Base-by-base conservation (phyloP, 139 green algal genomes). In the Tetradesmus obliquus region DNA sequence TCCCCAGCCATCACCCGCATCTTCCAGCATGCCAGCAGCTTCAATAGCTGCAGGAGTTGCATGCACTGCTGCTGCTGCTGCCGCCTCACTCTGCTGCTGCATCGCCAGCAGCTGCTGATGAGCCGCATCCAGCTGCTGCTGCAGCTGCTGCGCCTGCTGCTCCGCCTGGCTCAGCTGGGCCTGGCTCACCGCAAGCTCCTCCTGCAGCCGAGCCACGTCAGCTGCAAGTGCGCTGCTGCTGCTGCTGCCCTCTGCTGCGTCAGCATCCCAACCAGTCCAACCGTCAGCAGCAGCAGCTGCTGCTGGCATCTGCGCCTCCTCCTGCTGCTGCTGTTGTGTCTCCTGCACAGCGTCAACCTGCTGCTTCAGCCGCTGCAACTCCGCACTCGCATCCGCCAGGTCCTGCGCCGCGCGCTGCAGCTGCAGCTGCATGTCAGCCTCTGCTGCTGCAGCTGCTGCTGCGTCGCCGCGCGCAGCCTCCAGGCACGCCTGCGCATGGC, bases 361-460 rank as follows among this genome's bases (percentile, higher is more conserved):
- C 80, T 85, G 80, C 51, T 8, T 57, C 12, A 85, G 80, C 45
- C 62, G 80, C 80, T 85, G 80, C 80, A 87, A 17, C 82, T 87
- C 82, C 3, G 7, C 54, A 7, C 51, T 9, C 6, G 76, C 86
- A 22, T 54, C 12, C 10, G 24, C 12, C 53, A 90, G 20, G 2
- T 84, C 69, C 22, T 5, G 20, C 69, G n/a, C 71, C 3, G 86
- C 86, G 19, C 74, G 22, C 8, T 54, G 19, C 45, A 90, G 86
- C 86, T 84, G 86, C 53, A 69, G 69, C 8, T 83, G 69, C 69
- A 90, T 60, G 7, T 90, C 51, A 5, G 4, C 5, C 10, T 90
- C 86, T 5, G 71, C 86, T 20, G 71, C 86, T 24, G 32, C 51
- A 20, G 71, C 86, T 15, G 45, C 53, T 24, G 86, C 71, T 55